These are phyloP conservation scores for Xylariaceae sp. DNA, from an alignment of 2,329 filamentous ascomycete genomes.

Conservation along the genomic window DNA sequence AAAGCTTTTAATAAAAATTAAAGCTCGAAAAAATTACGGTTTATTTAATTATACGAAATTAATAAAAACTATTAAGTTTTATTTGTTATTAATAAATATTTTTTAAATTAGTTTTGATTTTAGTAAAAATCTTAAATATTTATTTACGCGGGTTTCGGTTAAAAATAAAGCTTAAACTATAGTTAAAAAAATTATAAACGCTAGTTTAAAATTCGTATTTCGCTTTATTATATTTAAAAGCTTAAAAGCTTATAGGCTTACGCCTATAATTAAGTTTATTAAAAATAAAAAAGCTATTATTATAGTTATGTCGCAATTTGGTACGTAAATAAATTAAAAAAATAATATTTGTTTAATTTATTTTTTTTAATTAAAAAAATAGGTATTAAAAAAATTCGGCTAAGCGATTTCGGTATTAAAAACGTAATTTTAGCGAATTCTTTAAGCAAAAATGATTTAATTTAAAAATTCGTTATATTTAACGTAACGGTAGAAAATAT, in stretches of 20 bases:
- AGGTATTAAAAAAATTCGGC: not conserved
- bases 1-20: too few relatives aligned
- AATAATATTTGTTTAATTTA: not conserved
- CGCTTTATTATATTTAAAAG: not conserved
- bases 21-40: too few relatives aligned
- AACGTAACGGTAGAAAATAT: not conserved
- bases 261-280: not conserved
- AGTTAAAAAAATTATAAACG: not conserved
- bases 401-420: not conserved
- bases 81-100: not conserved
- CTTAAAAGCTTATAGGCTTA: not conserved
- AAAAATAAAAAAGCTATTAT: not conserved
- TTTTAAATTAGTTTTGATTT: not conserved
- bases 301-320: not conserved
- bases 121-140: not conserved
- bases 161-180: not conserved
- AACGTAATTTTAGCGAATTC: not conserved
- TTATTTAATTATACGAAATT: too few relatives aligned
- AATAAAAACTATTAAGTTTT: not conserved
- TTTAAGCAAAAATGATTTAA: not conserved
- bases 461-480: not conserved
- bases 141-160: not conserved
- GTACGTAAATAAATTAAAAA: not conserved
- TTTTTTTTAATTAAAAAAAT: not conserved
- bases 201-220: not conserved